Evolutionary conservation across 106 monocot species (phyloP), one percentile per base, ranked within the genome.

Genomic region (Gastrodia elata): DNA sequence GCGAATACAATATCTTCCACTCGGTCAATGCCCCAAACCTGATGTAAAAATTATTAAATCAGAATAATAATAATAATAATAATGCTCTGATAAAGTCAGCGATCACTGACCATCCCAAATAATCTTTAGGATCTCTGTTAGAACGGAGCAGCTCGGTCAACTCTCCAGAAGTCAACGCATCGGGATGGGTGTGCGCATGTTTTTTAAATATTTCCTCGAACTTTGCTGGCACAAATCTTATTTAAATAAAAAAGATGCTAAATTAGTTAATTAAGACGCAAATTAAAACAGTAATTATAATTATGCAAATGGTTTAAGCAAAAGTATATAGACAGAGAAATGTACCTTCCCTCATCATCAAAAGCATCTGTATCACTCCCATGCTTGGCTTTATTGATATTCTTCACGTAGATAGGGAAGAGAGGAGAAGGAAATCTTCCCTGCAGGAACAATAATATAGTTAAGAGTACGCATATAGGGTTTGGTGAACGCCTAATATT

Each of bases 311-410:
- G 16, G 48, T 15, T 48, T 11, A 20, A 48, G 46, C 8, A 44
- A 8, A 13, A 44, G 6, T 8, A 44, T 2, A 44, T 44, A 10
- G 16, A 8, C 25, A 59, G 59, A 8, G 35, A 73, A 7, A 65
- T 20, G 8, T 55, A 91, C 91, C 91, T 91, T 64, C 94, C 94
- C 41, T 94, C 72, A 13, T 67, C 28, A 44, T 94, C 94, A 52
- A 87, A 91, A 30, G 59, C 86, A n/a, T 81, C 87, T 0, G 87
- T 75, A 68, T 94, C 91, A 76, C 91, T 91, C 10, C 87, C 87
- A 80, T 91, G 94, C 52, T 87, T 94, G 25, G 87, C 94, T 76
- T 83, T 87, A 0, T 81, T 34, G 35, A 94, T 94, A 76, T 94
- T 89, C 68, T 87, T 80, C 9, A 89, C 74, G 25, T 91, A 87